phyloP scores from a whole-genome alignment of 805 yeast genomes.

The Citeromyces nyonsensis region DNA sequence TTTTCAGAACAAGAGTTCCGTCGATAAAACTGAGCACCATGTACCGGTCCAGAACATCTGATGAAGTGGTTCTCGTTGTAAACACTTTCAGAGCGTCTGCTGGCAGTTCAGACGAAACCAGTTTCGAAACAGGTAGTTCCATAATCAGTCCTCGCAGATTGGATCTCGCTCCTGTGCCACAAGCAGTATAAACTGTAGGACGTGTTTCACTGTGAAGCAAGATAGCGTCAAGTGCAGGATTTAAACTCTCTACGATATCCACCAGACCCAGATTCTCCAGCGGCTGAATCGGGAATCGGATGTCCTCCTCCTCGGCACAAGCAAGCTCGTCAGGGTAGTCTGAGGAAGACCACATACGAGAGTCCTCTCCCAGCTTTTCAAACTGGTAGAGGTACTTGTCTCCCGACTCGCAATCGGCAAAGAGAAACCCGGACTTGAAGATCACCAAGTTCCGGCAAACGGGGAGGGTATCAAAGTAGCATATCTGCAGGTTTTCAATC shows the following conservation, averaged over 20 bases:
- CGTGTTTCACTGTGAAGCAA: constrained; percentile 15
- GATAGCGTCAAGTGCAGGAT: constrained; percentile 35
- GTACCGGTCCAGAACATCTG: constrained; percentile 39
- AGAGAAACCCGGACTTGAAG: constrained; percentile 63
- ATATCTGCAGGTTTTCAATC: constrained; percentile 23
- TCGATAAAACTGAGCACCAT: constrained; percentile 51
- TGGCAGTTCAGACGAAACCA: constrained; percentile 71
- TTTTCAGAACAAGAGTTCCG: constrained; percentile 56
- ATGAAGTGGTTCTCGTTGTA: constrained; percentile 33
- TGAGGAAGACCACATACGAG: constrained; percentile 17
- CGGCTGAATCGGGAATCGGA: constrained; percentile 14
- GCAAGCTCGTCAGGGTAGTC: constrained; percentile 18
- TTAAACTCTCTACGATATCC: constrained; percentile 28
- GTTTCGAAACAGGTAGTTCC: constrained; percentile 42
- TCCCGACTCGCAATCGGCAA: constrained; percentile 46
- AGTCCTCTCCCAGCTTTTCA: constrained; percentile 51
- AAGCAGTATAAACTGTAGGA: constrained; percentile 22
- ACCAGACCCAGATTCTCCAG: constrained; percentile 46
- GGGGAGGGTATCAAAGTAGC: constrained; percentile 70
- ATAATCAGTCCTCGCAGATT: constrained; percentile 30
- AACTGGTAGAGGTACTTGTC: constrained; percentile 67
- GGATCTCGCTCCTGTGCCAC: constrained; percentile 28
- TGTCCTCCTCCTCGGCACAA: constrained; percentile 9
- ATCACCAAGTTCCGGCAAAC: constrained; percentile 37
- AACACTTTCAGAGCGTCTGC: constrained; percentile 44